phyloP scores from a whole-genome alignment of 169 alveolate genomes.

The Babesia sp. region DNA sequence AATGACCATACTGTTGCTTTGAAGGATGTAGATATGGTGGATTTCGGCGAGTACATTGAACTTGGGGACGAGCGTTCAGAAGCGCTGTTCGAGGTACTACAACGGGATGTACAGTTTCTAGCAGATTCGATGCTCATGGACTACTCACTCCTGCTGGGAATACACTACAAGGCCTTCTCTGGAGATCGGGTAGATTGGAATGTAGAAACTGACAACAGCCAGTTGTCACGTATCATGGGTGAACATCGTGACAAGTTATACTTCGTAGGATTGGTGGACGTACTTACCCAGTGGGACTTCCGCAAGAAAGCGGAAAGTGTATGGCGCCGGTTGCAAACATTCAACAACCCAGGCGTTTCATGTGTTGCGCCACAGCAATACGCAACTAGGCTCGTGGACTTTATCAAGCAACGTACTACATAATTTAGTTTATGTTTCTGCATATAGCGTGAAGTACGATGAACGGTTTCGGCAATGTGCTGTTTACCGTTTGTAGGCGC shows the following conservation, averaged over 20 bases:
- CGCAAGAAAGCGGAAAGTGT: conserved; percentile 49
- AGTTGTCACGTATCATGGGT: conserved; percentile 37
- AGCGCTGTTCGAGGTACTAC: conserved; percentile 72
- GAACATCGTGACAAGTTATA: conserved; percentile 53
- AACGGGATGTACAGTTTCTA: conserved; percentile 82
- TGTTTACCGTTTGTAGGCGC: conserved; percentile 47
- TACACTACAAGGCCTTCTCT: conserved; percentile 75
- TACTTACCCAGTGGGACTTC: conserved; percentile 72
- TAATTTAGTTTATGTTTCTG: conserved; percentile 20
- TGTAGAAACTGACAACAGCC: conserved; percentile 28
- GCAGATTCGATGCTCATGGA: conserved; percentile 82
- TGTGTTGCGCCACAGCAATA: conserved; percentile 56
- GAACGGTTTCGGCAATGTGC: conserved; percentile 62
- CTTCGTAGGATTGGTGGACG: conserved; percentile 74
- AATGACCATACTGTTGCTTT: conserved; percentile 86
- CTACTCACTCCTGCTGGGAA: conserved; percentile 90
- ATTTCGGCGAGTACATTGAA: conserved; percentile 72
- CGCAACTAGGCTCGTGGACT: conserved; percentile 32
- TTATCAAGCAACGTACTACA: background rate
- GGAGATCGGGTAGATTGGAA: conserved; percentile 70
- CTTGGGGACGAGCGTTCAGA: conserved; percentile 73
- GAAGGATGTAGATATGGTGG: conserved; percentile 86
- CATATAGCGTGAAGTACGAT: conserved; percentile 47
- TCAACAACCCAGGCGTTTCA: conserved; percentile 54
- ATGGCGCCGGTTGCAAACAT: conserved; percentile 49